These are phyloP conservation scores for Plantago lanceolata DNA, from an alignment of 305 asterid species.

Conservation along the genomic window DNA sequence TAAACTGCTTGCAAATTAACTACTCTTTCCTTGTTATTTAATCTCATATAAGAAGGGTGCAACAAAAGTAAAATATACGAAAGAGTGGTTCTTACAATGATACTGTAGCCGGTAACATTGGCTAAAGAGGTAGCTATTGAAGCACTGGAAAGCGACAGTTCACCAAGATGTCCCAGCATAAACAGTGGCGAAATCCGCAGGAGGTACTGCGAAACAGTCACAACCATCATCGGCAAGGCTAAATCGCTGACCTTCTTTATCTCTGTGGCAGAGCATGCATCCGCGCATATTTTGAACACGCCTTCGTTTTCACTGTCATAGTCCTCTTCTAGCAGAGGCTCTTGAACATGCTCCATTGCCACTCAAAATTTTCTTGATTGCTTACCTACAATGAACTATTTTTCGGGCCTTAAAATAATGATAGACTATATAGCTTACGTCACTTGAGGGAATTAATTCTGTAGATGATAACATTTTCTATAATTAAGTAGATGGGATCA, in stretches of 20 bases:
- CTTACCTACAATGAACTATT: neutral
- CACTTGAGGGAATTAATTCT: neutral
- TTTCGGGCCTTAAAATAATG: neutral
- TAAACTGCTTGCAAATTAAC: no score
- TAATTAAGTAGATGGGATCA: neutral
- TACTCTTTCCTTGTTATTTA: no score
- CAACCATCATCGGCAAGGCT: slow-evolving; percentile 28
- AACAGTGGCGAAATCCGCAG: slow-evolving; percentile 26
- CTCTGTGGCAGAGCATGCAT: neutral
- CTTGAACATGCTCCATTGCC: neutral
- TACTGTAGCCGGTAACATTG: slow-evolving; percentile 33
- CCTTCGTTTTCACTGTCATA: neutral
- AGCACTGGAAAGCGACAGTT: slow-evolving; percentile 27
- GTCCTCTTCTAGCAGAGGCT: neutral
- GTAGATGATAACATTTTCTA: neutral
- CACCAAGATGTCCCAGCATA: slow-evolving; percentile 33
- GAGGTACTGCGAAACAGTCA: slow-evolving; percentile 23
- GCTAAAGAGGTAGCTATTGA: slow-evolving; percentile 28
- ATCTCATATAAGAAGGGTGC: neutral
- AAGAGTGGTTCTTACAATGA: slow-evolving; percentile 20
- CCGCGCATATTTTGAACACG: neutral
- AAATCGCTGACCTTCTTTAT: slow-evolving; percentile 15
- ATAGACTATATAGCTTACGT: neutral
- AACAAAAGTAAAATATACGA: neutral
- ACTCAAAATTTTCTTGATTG: neutral